Base-by-base conservation (phyloP, 139 green algal genomes). In the Picochlorum sp. region DNA sequence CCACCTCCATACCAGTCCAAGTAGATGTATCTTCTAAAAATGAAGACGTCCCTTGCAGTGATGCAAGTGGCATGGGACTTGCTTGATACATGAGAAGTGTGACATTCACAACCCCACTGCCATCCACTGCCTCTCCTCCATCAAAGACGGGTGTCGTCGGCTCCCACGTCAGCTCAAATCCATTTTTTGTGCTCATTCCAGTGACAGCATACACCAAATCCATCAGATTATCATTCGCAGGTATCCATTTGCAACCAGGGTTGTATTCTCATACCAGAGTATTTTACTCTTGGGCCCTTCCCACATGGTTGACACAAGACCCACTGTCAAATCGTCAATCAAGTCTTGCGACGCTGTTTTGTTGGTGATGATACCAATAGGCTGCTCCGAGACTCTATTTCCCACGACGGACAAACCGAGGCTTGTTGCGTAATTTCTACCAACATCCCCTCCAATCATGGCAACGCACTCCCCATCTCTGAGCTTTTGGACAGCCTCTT, bases 51-150 rank as follows among this genome's bases (percentile, higher is more conserved):
- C 51, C 51, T 13, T 59, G 51, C n/a, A 59, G 23, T 20, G 51
- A 59, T 38, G 51, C 51, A 20, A 59, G 51, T 59, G 51, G 51
- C 51, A 59, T 20, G 15, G 51, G 51, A 20, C n/a, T 34, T n/a
- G 16, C 20, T 34, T 23, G 13, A 32, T n/a, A 59, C 51, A 59
- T 38, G 23, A 59, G 51, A n/a, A 59, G 18, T 4, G 51, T 59
- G 20, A 59, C 10, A 59, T 59, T 59, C 16, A 16, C 13, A 16
- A 32, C 51, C 14, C 21, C 13, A 15, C n/a, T 59, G 51, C 2
- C 23, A 20, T 34, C n/a, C 51, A 59, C 13, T 32, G n/a, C 51
- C n/a, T 59, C 51, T 8, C 51, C 23, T 16, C 51, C 51, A 32
- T 23, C 23, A 21, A 59, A 59, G 2, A 59, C 51, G 8, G 51